A percentile compares a stretch with the other conserved stretches of the same genome.
Evolutionary conservation across 441 rosid genomes (phyloP).

Genomic region (Brassica hybrid): DNA sequence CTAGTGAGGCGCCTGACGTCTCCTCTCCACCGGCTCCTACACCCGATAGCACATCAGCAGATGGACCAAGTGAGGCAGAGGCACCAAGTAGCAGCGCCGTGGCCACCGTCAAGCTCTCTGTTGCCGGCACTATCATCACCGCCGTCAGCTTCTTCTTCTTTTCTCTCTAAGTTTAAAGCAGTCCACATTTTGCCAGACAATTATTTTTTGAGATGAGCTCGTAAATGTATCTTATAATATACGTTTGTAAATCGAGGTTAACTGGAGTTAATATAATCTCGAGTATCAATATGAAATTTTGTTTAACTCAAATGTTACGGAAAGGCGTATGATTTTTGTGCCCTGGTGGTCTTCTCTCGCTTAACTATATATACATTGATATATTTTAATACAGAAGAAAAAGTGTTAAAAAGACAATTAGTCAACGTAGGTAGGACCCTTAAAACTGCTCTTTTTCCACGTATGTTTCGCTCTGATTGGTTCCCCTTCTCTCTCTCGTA

Average conservation of each 20-base stretch:
- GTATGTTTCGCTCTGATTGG: constrained; percentile 9
- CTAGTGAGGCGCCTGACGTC: constrained; percentile 39
- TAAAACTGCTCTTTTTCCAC: constrained; percentile 4
- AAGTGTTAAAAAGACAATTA: neutral
- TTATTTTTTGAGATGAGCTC: constrained; percentile 4
- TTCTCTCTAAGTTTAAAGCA: constrained; percentile 27
- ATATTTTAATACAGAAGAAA: neutral
- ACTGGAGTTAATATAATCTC: constrained; percentile 31
- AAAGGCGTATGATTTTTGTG: neutral
- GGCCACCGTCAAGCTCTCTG: constrained; percentile 15
- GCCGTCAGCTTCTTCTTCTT: constrained; percentile 17
- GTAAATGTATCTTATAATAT: constrained; percentile 15
- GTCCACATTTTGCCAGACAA: neutral
- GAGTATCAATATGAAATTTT: constrained; percentile 5
- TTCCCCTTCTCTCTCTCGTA: neutral
- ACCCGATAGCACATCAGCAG: constrained; percentile 32
- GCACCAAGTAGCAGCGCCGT: constrained; percentile 29
- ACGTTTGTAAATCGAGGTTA: constrained; percentile 19
- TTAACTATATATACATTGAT: neutral
- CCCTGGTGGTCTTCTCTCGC: neutral
- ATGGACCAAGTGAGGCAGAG: constrained; percentile 40
- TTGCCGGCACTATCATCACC: neutral
- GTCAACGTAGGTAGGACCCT: constrained; percentile 16
- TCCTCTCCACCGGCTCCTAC: constrained; percentile 44
- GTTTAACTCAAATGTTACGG: neutral